A percentile compares a stretch with the other conserved stretches of the same genome.
Evolutionary conservation across 345 rosid species (phyloP).

Genomic region (Salix caprea): DNA sequence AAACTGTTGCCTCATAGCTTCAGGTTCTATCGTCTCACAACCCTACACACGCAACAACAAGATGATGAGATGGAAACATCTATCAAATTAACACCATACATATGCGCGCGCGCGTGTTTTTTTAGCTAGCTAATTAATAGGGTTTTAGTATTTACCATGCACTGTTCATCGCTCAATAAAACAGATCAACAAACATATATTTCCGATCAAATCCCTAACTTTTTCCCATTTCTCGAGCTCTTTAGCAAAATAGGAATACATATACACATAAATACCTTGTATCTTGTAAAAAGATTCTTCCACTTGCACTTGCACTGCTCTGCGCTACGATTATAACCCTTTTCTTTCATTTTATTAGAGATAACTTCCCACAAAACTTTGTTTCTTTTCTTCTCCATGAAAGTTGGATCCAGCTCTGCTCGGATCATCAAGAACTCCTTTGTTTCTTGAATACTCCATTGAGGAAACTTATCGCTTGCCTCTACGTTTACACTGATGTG

Average conservation of each 20-base stretch:
- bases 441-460: constrained; percentile 89
- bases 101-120: no score
- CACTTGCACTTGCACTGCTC: constrained; percentile 99
- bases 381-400: constrained; percentile 96
- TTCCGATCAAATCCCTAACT: neutral
- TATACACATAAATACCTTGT: constrained; percentile 48
- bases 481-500: constrained; percentile 41
- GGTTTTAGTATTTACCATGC: constrained; percentile 15
- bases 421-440: constrained; percentile 75
- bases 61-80: neutral
- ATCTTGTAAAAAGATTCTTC: constrained; percentile 96
- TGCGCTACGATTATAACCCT: constrained; percentile 77
- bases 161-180: neutral
- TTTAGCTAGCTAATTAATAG: constrained; percentile 4
- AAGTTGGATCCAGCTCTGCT: constrained; percentile 73
- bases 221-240: neutral
- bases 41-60: constrained; percentile 41
- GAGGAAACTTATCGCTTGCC: constrained; percentile 80
- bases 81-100: neutral
- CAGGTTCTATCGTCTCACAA: constrained; percentile 76
- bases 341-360: constrained; percentile 69
- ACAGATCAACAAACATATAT: neutral
- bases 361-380: constrained; percentile 87
- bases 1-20: constrained; percentile 69
- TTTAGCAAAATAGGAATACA: neutral